Evolutionary conservation across 202 grass and related monocot genomes (phyloP).

Genomic region (Panicum hallii): DNA sequence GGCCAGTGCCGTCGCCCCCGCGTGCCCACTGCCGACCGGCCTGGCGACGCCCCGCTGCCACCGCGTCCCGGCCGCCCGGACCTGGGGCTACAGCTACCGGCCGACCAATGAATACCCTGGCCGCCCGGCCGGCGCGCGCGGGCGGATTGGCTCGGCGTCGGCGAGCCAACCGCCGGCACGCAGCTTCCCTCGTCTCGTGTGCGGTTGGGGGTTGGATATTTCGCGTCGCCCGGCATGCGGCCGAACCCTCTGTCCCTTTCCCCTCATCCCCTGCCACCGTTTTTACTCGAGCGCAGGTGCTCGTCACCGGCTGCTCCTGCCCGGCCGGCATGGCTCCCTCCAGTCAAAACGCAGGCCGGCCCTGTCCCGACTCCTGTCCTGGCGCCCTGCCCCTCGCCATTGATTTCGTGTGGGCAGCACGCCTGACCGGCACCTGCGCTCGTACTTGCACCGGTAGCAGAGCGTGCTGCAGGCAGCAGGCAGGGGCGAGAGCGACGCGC

Average conservation of each 20-base stretch:
- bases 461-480: neutral
- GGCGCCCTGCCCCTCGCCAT: neutral
- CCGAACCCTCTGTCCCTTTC: neutral
- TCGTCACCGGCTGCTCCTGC: too few relatives aligned
- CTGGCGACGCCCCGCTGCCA: neutral
- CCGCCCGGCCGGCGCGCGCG: neutral
- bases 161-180: neutral
- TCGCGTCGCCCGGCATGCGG: neutral
- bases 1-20: neutral
- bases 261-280: neutral
- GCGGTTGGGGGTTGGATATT: slow-evolving; percentile 16
- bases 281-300: too few relatives aligned
- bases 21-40: neutral
- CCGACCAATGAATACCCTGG: too few relatives aligned
- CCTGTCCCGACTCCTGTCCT: neutral
- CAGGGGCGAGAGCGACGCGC: neutral
- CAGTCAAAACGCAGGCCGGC: neutral
- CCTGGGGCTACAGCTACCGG: too few relatives aligned
- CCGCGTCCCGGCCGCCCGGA: neutral
- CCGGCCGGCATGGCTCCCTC: too few relatives aligned
- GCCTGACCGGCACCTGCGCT: neutral
- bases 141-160: neutral
- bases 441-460: neutral
- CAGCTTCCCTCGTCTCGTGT: neutral
- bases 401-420: neutral